A percentile compares a stretch with the other conserved stretches of the same genome.
phyloP scores from a whole-genome alignment of 352 stramenopile species.

The Pythium periplocum region DNA sequence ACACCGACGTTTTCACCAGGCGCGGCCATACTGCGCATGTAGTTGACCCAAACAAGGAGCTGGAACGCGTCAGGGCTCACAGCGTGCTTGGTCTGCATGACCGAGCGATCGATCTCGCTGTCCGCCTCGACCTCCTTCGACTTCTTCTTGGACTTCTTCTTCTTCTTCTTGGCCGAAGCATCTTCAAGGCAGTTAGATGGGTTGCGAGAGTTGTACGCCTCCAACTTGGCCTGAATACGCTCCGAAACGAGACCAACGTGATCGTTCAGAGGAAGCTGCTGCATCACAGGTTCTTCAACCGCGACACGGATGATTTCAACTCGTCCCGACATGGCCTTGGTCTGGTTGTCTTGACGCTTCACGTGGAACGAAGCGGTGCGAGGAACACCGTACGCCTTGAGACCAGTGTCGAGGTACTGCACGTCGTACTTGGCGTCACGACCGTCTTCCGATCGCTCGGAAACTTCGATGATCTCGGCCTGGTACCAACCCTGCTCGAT shows the following conservation, averaged over 20 bases:
- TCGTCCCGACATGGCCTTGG: slow-evolving; percentile 69
- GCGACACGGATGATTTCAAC: slow-evolving; percentile 75
- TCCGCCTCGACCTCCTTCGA: slow-evolving; percentile 27
- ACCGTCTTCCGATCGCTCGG: slow-evolving; percentile 56
- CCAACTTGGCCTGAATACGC: slow-evolving; percentile 77
- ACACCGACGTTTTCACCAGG: slow-evolving; percentile 98
- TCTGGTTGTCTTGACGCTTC: slow-evolving; percentile 54
- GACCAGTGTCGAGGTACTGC: slow-evolving; percentile 79
- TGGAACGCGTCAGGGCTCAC: slow-evolving; percentile 83
- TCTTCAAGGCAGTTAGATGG: slow-evolving; percentile 62
- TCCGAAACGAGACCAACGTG: slow-evolving; percentile 87
- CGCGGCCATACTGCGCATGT: slow-evolving; percentile 93
- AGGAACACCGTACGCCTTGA: slow-evolving; percentile 75
- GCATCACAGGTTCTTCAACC: slow-evolving; percentile 83
- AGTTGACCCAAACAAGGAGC: slow-evolving; percentile 97
- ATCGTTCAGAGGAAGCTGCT: slow-evolving; percentile 76
- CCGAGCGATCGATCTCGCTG: slow-evolving; percentile 47
- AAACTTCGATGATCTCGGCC: slow-evolving; percentile 62
- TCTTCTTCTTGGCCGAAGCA: slow-evolving; percentile 62
- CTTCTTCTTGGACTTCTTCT: slow-evolving; percentile 73
- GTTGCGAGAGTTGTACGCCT: slow-evolving; percentile 75
- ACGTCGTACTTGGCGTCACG: slow-evolving; percentile 81
- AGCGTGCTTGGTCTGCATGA: slow-evolving; percentile 75
- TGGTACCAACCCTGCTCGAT: slow-evolving; percentile 73
- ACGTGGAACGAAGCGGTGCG: slow-evolving; percentile 76